Evolutionary conservation across 2,329 filamentous ascomycete species (phyloP).

Genomic region (Venturia aucupariae): DNA sequence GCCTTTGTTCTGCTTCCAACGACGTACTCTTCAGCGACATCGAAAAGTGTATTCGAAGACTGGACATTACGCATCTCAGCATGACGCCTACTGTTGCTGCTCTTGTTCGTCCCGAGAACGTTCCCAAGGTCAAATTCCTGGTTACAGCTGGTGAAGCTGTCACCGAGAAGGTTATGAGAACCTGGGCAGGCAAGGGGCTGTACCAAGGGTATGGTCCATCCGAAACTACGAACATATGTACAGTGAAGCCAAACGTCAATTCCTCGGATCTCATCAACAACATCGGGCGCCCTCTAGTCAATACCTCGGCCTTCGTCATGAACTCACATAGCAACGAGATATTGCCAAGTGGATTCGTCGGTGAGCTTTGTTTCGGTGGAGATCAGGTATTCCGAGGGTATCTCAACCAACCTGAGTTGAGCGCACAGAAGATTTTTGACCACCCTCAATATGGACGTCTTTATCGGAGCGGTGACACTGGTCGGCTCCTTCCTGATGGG

Average conservation of each 20-base stretch:
- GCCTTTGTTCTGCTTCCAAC: conserved; percentile 65
- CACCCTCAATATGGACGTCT: conserved; percentile 62
- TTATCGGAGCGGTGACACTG: conserved; percentile 76
- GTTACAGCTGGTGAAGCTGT: conserved; percentile 76
- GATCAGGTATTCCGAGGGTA: conserved; percentile 71
- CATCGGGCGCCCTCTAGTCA: conserved; percentile 64
- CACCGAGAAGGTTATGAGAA: conserved; percentile 58
- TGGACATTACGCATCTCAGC: conserved; percentile 69
- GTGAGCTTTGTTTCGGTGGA: conserved; percentile 81
- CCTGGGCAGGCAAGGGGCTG: conserved; percentile 59
- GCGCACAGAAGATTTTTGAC: conserved; percentile 56
- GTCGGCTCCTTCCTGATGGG: conserved; percentile 67
- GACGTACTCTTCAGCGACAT: conserved; percentile 66
- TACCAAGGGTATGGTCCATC: conserved; percentile 75
- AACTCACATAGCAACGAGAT: conserved; percentile 28
- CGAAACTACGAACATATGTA: conserved; percentile 83
- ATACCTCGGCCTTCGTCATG: conserved; percentile 66
- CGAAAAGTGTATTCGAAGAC: conserved; percentile 52
- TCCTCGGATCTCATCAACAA: conserved; percentile 56
- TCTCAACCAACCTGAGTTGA: conserved; percentile 55
- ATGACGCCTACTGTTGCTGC: conserved; percentile 79
- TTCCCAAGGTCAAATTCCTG: conserved; percentile 64
- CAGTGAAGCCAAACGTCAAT: conserved; percentile 54
- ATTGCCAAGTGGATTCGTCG: conserved; percentile 62
- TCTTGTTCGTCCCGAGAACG: conserved; percentile 57